Evolutionary conservation across 129 eudicot species (phyloP).

Genomic region (Chrysanthemum makinoi): DNA sequence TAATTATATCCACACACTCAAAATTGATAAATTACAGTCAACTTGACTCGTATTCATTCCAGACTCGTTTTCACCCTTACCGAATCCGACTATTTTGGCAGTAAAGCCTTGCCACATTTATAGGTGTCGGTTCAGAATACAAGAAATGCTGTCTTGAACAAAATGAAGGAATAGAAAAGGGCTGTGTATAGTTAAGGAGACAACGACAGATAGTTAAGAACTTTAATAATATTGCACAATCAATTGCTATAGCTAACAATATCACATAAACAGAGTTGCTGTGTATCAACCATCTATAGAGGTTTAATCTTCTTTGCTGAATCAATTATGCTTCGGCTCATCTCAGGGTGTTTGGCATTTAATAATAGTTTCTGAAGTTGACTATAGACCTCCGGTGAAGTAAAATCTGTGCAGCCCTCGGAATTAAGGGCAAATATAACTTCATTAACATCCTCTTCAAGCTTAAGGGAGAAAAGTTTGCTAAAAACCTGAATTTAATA

Average conservation of each 20-base stretch:
- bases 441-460: constrained; percentile 88
- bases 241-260: neutral
- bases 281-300: constrained; percentile 33
- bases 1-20: too few relatives aligned
- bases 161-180: neutral
- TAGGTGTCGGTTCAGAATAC: neutral
- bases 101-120: too few relatives aligned
- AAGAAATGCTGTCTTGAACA: neutral
- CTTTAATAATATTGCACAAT: constrained; percentile 1
- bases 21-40: too few relatives aligned
- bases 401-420: constrained; percentile 27
- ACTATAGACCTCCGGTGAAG: constrained; percentile 45
- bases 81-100: too few relatives aligned
- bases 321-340: constrained; percentile 39
- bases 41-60: too few relatives aligned
- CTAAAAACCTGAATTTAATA: constrained; percentile 62
- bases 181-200: neutral
- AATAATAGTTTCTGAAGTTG: constrained; percentile 45
- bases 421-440: constrained; percentile 73
- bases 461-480: constrained; percentile 62
- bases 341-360: constrained; percentile 45
- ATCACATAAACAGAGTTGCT: neutral
- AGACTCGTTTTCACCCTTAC: too few relatives aligned
- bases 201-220: neutral
- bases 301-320: constrained; percentile 51